A percentile compares a stretch with the other conserved stretches of the same genome.
phyloP scores from a whole-genome alignment of 306 rosid genomes.

The Malus orientalis region DNA sequence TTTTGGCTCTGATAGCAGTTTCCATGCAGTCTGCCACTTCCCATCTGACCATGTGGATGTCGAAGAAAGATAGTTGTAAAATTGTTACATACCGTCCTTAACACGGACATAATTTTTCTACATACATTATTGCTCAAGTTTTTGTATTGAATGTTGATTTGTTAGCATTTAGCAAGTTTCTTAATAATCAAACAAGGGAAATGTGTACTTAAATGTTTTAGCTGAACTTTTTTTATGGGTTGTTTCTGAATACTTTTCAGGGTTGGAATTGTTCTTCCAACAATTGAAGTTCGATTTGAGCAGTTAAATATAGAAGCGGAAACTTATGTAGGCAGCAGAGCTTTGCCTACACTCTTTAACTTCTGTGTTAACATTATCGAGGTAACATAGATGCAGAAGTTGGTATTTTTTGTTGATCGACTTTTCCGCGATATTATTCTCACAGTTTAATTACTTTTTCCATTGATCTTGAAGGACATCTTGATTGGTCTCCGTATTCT shows the following conservation, averaged over 20 bases:
- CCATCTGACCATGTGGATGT: too few species aligned
- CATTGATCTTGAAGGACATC: constrained; percentile 16
- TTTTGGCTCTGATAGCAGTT: not conserved
- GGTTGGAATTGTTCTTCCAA: constrained; percentile 53
- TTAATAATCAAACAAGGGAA: not conserved
- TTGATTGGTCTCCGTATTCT: constrained; percentile 18
- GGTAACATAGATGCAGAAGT: constrained; percentile 42
- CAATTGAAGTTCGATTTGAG: constrained; percentile 55
- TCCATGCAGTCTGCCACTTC: too few species aligned
- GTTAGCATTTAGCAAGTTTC: not conserved
- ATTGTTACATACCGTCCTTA: too few species aligned
- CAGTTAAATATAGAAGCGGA: constrained; percentile 42
- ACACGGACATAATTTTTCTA: too few species aligned
- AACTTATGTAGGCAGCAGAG: constrained; percentile 37
- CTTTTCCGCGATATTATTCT: constrained; percentile 5
- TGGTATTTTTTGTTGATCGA: constrained; percentile 13
- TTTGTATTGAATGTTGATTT: not conserved
- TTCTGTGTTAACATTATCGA: constrained; percentile 1
- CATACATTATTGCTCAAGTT: too few species aligned
- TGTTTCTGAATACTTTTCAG: constrained; percentile 16
- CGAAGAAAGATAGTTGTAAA: too few species aligned
- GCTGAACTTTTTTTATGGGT: not conserved
- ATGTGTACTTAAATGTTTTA: not conserved
- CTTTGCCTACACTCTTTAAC: constrained; percentile 14
- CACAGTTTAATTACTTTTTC: not conserved